A percentile compares a stretch with the other conserved stretches of the same genome.
Conservation (phyloP, 257 asterid genomes). For the Lycium ferocissimum region DNA sequence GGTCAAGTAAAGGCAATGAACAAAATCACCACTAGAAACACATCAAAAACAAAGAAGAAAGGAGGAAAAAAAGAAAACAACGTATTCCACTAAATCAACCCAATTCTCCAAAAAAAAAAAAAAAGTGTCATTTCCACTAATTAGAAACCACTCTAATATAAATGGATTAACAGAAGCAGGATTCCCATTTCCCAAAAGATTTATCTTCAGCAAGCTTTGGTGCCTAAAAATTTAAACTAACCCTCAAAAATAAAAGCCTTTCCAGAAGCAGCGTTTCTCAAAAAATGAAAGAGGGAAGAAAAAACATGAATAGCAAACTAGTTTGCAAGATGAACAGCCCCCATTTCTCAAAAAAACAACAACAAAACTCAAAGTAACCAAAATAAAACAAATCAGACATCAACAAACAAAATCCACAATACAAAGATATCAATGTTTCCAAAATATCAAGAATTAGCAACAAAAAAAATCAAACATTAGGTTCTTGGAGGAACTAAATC, state of each 20-base stretch:
- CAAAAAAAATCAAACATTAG: background rate
- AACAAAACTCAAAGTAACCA: too few relatives aligned
- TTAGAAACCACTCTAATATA: background rate
- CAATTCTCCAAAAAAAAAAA: background rate
- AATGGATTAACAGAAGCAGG: background rate
- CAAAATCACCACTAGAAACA: background rate
- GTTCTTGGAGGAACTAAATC: background rate
- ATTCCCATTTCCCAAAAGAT: slow-evolving; percentile 24
- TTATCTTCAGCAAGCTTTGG: slow-evolving; percentile 6
- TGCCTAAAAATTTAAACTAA: background rate
- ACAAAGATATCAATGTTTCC: background rate
- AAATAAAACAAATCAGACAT: slow-evolving; percentile 23
- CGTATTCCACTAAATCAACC: background rate
- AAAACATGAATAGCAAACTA: background rate
- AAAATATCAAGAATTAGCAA: too few relatives aligned
- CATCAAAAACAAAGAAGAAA: background rate
- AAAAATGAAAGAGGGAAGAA: background rate
- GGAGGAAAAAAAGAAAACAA: background rate
- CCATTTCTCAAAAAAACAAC: slow-evolving; percentile 12
- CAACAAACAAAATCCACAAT: slow-evolving; percentile 32
- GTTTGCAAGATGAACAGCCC: background rate
- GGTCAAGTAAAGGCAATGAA: background rate
- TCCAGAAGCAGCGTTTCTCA: background rate
- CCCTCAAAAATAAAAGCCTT: background rate
- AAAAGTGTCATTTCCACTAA: background rate